A percentile compares a stretch with the other conserved stretches of the same genome.
Conservation (phyloP, 305 asterid genomes). For the Fraxinus albicans region DNA sequence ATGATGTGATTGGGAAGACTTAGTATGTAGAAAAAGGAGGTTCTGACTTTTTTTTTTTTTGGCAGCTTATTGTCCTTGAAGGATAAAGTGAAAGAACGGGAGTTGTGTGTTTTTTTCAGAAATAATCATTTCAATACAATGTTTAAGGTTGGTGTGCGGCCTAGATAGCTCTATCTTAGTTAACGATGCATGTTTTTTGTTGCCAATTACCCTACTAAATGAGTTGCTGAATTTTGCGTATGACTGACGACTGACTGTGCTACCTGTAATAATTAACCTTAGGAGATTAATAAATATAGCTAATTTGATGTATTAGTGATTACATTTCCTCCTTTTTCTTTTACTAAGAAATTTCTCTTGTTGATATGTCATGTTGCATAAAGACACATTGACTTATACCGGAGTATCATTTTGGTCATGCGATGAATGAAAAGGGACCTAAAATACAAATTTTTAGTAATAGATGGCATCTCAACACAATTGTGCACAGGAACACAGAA, state of each 20-base stretch:
- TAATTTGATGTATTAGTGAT: background rate
- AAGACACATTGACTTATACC: background rate
- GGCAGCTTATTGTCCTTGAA: conserved; percentile 85
- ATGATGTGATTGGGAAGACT: conserved; percentile 16
- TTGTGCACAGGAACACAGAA: background rate
- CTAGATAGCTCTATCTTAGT: background rate
- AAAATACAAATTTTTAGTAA: background rate
- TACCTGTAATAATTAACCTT: background rate
- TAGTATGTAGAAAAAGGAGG: conserved; percentile 16
- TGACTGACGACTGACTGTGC: background rate
- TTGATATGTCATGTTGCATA: background rate
- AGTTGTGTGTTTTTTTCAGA: conserved; percentile 90
- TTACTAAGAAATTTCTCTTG: conserved; percentile 7
- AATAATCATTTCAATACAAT: conserved; percentile 98
- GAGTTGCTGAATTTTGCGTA: conserved; percentile 8
- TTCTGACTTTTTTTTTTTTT: conserved; percentile 27
- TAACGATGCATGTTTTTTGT: background rate
- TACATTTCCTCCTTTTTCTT: background rate
- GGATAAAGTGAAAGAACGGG: conserved; percentile 88
- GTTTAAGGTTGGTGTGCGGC: conserved; percentile 79
- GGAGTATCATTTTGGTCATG: background rate
- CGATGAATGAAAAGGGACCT: conserved; percentile 1
- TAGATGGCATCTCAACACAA: background rate
- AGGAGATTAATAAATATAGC: background rate
- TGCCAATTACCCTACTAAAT: conserved; percentile 1